phyloP scores from a whole-genome alignment of 2,329 filamentous ascomycete species.

The Fusarium sp. region DNA sequence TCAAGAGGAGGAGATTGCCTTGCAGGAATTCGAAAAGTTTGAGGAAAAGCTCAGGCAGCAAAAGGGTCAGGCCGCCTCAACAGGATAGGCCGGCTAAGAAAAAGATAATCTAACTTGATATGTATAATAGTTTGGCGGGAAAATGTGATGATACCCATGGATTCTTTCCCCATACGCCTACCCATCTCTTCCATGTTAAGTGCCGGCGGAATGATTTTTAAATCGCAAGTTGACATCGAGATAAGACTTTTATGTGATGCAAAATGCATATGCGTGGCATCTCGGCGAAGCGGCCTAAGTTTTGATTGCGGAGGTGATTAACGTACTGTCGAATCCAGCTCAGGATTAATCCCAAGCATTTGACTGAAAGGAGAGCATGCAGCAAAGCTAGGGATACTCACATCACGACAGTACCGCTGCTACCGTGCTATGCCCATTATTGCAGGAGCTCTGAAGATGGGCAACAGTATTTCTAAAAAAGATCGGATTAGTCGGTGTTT shows the following conservation, averaged over 20 bases:
- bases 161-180: conserved; percentile 10
- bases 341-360: background rate
- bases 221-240: background rate
- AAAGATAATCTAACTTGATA: conserved; percentile 3
- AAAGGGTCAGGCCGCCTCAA: conserved; percentile 53
- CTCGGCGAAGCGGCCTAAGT: background rate
- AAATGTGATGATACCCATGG: conserved; percentile 46
- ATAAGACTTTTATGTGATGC: background rate
- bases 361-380: background rate
- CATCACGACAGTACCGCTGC: background rate
- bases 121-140: conserved; percentile 44
- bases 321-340: background rate
- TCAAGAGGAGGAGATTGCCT: conserved; percentile 88
- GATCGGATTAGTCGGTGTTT: background rate
- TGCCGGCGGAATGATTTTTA: background rate
- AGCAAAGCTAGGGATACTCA: background rate
- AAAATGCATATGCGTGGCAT: background rate
- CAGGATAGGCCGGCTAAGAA: conserved; percentile 8
- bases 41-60: conserved; percentile 81
- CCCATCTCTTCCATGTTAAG: background rate
- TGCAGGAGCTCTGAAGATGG: conserved; percentile 10
- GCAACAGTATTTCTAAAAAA: conserved; percentile 2
- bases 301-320: background rate
- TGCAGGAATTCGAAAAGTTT: conserved; percentile 92
- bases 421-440: conserved; percentile 7